Evolutionary conservation across 2,329 filamentous ascomycete species (phyloP).

Genomic region (Cladosporium austrohemisphaericum): DNA sequence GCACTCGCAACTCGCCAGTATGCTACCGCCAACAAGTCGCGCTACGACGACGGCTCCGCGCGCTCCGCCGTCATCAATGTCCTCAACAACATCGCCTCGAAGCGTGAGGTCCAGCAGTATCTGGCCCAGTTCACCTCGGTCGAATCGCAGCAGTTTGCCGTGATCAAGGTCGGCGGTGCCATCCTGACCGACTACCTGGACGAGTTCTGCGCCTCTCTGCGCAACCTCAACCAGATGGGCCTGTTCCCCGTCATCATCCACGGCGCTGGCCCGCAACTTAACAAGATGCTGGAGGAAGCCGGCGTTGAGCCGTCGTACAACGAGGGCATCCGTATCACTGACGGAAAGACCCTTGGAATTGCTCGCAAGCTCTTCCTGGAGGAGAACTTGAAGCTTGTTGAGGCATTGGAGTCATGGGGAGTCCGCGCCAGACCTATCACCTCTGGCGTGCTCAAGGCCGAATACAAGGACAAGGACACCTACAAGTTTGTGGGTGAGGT

Average conservation of each 20-base stretch:
- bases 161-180: slow-evolving; percentile 96
- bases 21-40: slow-evolving; percentile 31
- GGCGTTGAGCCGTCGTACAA: slow-evolving; percentile 94
- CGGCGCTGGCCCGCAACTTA: slow-evolving; percentile 90
- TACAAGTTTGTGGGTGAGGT: slow-evolving; percentile 96
- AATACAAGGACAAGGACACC: slow-evolving; percentile 94
- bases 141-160: slow-evolving; percentile 93
- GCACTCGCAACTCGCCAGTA: too few relatives aligned
- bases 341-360: slow-evolving; percentile 88
- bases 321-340: slow-evolving; percentile 92
- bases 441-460: slow-evolving; percentile 82
- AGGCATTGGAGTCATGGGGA: slow-evolving; percentile 84
- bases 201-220: slow-evolving; percentile 81
- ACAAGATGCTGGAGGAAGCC: slow-evolving; percentile 81
- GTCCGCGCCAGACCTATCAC: slow-evolving; percentile 86
- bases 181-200: slow-evolving; percentile 93
- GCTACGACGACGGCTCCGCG: slow-evolving; percentile 55
- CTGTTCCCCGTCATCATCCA: slow-evolving; percentile 95
- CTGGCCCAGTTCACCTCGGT: slow-evolving; percentile 96
- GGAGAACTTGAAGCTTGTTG: slow-evolving; percentile 89
- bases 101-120: slow-evolving; percentile 95
- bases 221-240: slow-evolving; percentile 90
- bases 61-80: slow-evolving; percentile 82
- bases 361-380: slow-evolving; percentile 90
- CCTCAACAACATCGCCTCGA: slow-evolving; percentile 91